Evolutionary conservation across 768 basidiomycete species (phyloP).

Genomic region (Leccinum fibrillosum): DNA sequence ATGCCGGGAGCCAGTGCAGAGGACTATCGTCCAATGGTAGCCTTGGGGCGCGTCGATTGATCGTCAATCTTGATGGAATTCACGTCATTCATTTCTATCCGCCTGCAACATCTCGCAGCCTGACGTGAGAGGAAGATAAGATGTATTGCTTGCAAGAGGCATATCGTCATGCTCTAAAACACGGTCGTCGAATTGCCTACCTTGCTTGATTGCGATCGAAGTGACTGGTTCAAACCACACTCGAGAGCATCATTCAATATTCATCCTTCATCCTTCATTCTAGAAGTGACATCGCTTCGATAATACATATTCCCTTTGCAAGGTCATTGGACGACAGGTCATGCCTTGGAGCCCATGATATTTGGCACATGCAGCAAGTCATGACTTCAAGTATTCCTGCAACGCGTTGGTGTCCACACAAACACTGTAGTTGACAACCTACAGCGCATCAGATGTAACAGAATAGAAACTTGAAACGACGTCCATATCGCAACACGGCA

Average conservation of each 20-base stretch:
- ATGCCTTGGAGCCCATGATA: not conserved
- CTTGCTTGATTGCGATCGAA: too few species aligned
- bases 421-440: not conserved
- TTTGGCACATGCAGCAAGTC: not conserved
- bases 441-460: not conserved
- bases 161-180: too few species aligned
- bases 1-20: not conserved
- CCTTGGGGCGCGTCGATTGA: not conserved
- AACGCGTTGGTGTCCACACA: not conserved
- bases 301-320: not conserved
- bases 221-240: too few species aligned
- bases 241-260: too few species aligned
- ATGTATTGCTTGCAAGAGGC: not conserved
- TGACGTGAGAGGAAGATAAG: not conserved
- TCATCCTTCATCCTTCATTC: too few species aligned
- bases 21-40: not conserved
- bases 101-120: not conserved
- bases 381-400: not conserved
- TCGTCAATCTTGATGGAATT: not conserved
- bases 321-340: not conserved
- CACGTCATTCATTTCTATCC: not conserved
- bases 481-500: constrained; percentile 4
- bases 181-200: too few species aligned
- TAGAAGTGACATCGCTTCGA: not conserved
- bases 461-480: not conserved